Evolutionary conservation across 2,329 filamentous ascomycete genomes (phyloP).

Genomic region (Fusarium sp.): DNA sequence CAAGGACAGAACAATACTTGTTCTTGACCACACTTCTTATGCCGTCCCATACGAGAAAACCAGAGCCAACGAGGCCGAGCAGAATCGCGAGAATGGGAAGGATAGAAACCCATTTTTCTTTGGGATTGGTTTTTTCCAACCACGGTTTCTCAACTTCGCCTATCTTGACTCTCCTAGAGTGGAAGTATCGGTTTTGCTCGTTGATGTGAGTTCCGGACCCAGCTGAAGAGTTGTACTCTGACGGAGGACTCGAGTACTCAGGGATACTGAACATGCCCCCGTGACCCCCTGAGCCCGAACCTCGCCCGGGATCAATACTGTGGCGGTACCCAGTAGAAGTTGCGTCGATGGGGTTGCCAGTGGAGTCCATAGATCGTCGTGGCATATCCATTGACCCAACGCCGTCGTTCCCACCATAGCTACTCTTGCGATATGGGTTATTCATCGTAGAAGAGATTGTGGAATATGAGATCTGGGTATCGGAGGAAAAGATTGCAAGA

Average conservation of each 20-base stretch:
- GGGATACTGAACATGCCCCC: constrained; percentile 41
- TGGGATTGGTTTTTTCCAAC: constrained; percentile 78
- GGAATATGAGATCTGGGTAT: not conserved
- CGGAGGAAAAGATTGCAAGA: not conserved
- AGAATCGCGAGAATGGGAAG: constrained; percentile 79
- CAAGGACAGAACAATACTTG: constrained; percentile 76
- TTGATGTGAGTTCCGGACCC: constrained; percentile 53
- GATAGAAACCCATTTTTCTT: constrained; percentile 89
- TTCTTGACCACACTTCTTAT: constrained; percentile 78
- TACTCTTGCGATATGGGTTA: constrained; percentile 28
- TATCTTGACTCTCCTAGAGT: constrained; percentile 78
- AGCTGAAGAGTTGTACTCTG: constrained; percentile 61
- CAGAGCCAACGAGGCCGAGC: constrained; percentile 75
- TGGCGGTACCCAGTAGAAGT: constrained; percentile 28
- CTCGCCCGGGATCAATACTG: constrained; percentile 25
- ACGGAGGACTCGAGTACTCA: constrained; percentile 36
- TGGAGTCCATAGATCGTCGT: constrained; percentile 31
- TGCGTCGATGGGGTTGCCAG: constrained; percentile 15
- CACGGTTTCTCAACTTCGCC: constrained; percentile 82
- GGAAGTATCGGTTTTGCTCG: constrained; percentile 71
- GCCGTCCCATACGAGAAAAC: constrained; percentile 81
- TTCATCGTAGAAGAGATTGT: constrained; percentile 17
- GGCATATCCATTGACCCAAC: constrained; percentile 17
- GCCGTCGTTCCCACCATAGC: constrained; percentile 19
- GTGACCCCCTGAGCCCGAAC: constrained; percentile 26